Base-by-base conservation (phyloP, 73 alveolate species). In the Paraurostyla sp. region DNA sequence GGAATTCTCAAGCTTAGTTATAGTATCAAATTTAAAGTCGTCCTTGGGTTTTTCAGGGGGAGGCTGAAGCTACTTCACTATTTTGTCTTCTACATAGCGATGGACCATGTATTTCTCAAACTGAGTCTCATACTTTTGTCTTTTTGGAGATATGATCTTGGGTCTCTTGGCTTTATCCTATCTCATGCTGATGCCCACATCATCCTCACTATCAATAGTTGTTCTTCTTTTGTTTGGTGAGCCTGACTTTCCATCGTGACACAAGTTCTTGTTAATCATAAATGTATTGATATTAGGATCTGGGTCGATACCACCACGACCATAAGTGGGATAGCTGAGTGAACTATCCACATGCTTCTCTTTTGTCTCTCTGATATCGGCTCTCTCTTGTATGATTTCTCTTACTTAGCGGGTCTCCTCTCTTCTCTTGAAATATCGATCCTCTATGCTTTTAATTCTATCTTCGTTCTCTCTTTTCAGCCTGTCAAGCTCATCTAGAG, bases 231-330 rank as follows among this genome's bases (percentile, higher is more conserved):
- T 29, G 4, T 41, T 68, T 23, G 85, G 86, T 43, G 76, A n/a
- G n/a, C n/a, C n/a, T n/a, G n/a, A 59, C 41, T 68, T 41, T 13
- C 92, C 86, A 23, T 65, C 92, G n/a, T 83, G 83, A 29, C 86
- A 59, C 6, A 87, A 38, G 40, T 75, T 50, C 30, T 76, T 80
- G 41, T 87, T 87, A 18, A 87, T 81, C 93, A 87, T 87, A 49
- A 75, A 87, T 27, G 93, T 87, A 76, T 87, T 82, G 13, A 87
- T 87, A 23, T 87, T 51, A 13, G 88, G 88, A 13, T 75, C 76
- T 23, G 93, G 93, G 76, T 87, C 93, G 6, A 75, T 51, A 0
- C 89, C 85, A 4, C 85, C 89, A 18, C 93, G 71, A 27, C 93
- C 93, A 51, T 87, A 87, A 0, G 93, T 46, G n/a, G 93, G 93